These are phyloP conservation scores for Barnettozyma wickerhamii DNA, from an alignment of 805 yeast species.

Conservation along the genomic window DNA sequence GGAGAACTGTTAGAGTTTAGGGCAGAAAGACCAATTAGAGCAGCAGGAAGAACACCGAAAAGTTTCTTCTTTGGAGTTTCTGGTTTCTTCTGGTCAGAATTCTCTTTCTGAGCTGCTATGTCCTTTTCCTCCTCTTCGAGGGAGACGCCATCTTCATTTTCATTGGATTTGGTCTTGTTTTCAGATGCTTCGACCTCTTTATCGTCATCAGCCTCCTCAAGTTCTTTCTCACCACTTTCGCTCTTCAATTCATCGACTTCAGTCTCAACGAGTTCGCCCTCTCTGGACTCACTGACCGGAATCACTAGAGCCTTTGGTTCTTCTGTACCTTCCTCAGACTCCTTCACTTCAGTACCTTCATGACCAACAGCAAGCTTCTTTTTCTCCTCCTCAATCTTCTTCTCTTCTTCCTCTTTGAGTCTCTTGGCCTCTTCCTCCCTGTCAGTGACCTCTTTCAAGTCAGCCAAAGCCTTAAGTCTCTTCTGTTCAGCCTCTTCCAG, in stretches of 20 bases:
- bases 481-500: constrained; percentile 9
- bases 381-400: constrained; percentile 2
- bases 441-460: constrained; percentile 7
- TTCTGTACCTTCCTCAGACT: constrained; percentile 3
- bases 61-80: constrained; percentile 9
- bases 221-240: constrained; percentile 7
- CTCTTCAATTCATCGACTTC: constrained; percentile 13
- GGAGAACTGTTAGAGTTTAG: neutral
- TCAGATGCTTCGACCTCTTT: too few relatives aligned
- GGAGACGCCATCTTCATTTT: too few relatives aligned
- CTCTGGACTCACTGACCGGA: constrained; percentile 9
- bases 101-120: too few relatives aligned
- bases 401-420: constrained; percentile 4
- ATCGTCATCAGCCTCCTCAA: neutral
- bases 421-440: constrained; percentile 5
- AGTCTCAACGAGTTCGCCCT: constrained; percentile 9
- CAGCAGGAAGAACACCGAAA: constrained; percentile 11
- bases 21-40: neutral
- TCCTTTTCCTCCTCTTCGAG: too few relatives aligned
- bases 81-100: neutral
- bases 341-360: neutral
- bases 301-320: constrained; percentile 9
- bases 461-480: constrained; percentile 9
- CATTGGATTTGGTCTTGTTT: too few relatives aligned
- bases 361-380: constrained; percentile 1